A percentile compares a stretch with the other conserved stretches of the same genome.
These are phyloP conservation scores for Fragaria nilgerrensis DNA, from an alignment of 306 rosid genomes.

Conservation along the genomic window DNA sequence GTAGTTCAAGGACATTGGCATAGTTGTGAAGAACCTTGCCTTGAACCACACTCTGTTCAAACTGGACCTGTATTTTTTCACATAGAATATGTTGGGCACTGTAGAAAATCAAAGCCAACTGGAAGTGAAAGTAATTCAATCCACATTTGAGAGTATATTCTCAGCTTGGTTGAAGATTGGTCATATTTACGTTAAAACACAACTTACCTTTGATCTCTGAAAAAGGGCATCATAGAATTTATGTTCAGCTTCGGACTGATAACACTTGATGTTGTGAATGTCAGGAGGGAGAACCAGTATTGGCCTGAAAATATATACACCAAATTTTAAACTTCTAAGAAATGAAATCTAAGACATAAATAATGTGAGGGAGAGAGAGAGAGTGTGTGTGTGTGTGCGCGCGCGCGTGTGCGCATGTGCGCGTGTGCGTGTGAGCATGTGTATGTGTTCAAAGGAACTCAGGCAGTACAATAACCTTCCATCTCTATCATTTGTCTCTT, in stretches of 20 bases:
- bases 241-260: conserved; percentile 70
- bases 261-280: conserved; percentile 58
- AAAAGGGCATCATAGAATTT: conserved; percentile 80
- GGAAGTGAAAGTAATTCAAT: neutral
- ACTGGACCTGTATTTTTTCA: conserved; percentile 57
- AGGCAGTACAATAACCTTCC: conserved; percentile 53
- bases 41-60: conserved; percentile 77
- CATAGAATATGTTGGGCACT: conserved; percentile 10
- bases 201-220: conserved; percentile 60
- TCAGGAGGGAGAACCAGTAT: conserved; percentile 79
- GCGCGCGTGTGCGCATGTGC: no score
- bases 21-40: conserved; percentile 81
- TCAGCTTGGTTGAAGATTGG: neutral
- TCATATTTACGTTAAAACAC: neutral
- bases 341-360: neutral
- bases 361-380: neutral
- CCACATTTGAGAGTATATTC: neutral
- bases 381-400: no score
- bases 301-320: conserved; percentile 48
- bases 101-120: neutral
- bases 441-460: conserved; percentile 5
- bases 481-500: conserved; percentile 63
- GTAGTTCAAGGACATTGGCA: conserved; percentile 74
- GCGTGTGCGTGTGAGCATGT: neutral
- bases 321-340: conserved; percentile 1